Evolutionary conservation across 352 stramenopile species (phyloP), one percentile per base, ranked within the genome.

Genomic region (Phytophthora boehmeriae): DNA sequence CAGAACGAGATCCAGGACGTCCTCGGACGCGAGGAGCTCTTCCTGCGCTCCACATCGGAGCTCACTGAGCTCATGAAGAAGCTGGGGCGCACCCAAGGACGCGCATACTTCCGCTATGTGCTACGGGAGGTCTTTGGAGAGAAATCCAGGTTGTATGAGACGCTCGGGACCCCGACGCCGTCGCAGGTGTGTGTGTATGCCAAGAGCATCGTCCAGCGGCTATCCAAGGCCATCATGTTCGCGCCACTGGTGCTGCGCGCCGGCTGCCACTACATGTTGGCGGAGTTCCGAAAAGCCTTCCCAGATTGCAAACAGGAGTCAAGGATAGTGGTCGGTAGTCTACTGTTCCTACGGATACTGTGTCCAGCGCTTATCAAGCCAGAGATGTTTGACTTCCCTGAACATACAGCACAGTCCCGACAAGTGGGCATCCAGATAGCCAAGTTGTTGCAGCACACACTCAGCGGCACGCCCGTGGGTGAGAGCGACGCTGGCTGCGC

Each of bases 331-430:
- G 83, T 95, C 27, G 86, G 86, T 28, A 82, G 82, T 14, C 63
- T 89, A 22, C 63, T 95, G 11, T 89, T 95, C 56, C 71, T 95
- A 38, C 76, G 86, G 36, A 85, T 93, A 61, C 38, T 95, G 17
- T 90, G 80, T 28, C 86, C 86, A 1, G 79, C 86, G 19, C 74
- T 95, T 28, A 76, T 95, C 70, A 95, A 95, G 69, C 86, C 86
- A 14, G 83, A 93, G 57, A 69, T 89, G 43, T 85, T 95, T 30
- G 86, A 86, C 46, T 95, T 92, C 54, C 57, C 75, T 32, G 65
- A 73, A 1, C 84, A 93, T 55, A 80, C 74, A 9, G 41, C 70
- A 22, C 61, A 67, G 50, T 86, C 86, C 5, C 68, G 89, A 1
- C 72, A 75, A 4, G 62, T 73, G 20, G 80, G 76, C 51, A 78